A percentile compares a stretch with the other conserved stretches of the same genome.
phyloP scores from a whole-genome alignment of 352 stramenopile species.

The Phytopythium mirpurense region DNA sequence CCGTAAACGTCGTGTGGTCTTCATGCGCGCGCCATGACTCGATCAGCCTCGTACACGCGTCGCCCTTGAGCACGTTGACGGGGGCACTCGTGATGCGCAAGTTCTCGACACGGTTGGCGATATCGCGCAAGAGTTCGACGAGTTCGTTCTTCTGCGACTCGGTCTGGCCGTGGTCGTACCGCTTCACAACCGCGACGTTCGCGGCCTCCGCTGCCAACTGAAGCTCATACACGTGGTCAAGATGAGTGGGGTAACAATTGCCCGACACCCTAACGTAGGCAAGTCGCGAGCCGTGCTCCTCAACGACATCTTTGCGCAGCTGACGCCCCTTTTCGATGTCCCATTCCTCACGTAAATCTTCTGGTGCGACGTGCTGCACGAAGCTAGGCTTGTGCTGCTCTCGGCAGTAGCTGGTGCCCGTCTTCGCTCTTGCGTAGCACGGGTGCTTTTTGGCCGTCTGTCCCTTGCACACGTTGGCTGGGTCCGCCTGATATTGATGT shows the following conservation, averaged over 20 bases:
- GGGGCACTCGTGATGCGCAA: neutral
- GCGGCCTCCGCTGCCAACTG: neutral
- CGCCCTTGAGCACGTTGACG: neutral
- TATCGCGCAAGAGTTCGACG: neutral
- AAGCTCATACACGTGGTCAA: neutral
- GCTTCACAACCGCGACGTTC: neutral
- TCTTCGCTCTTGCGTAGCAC: neutral
- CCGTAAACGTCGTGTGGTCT: neutral
- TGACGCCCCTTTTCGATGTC: neutral
- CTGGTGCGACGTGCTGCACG: neutral
- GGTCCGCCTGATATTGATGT: neutral
- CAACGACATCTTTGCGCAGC: neutral
- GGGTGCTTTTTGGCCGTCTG: neutral
- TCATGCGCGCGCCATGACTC: neutral
- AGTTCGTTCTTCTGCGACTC: neutral
- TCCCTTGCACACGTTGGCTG: neutral
- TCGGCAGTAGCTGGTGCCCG: neutral
- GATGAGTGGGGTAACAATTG: neutral
- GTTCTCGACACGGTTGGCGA: neutral
- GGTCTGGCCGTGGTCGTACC: neutral
- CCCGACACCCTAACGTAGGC: neutral
- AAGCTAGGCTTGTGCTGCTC: neutral
- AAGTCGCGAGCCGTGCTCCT: neutral
- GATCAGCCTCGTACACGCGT: neutral
- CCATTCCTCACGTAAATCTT: neutral